Evolutionary conservation across 768 basidiomycete species (phyloP), one percentile per base, ranked within the genome.

Genomic region (Suillus bovinus): DNA sequence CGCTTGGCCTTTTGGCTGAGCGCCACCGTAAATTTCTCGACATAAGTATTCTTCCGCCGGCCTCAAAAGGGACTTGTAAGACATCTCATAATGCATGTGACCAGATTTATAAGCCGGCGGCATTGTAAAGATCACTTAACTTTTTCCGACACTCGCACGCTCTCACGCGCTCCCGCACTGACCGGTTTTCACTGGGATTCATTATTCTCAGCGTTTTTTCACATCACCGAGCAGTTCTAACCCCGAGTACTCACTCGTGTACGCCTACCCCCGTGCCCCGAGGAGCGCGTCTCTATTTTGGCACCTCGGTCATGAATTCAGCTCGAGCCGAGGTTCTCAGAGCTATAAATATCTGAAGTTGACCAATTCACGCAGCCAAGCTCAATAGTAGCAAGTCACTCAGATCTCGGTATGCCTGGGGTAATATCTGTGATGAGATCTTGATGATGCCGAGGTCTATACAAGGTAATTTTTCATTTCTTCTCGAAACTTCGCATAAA

Each of bases 241-340:
- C 50, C 31, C 50, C 50, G 50, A 52, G 20, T 47, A 47, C 24
- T 47, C 17, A 31, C 29, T 10, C 20, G 9, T n/a, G n/a, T 20
- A 31, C 49, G 17, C 29, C 27, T 5, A 47, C 27, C 29, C 17
- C 49, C 17, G 1, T 50, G 10, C 50, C 50, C 50, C 13, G 31
- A 52, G 55, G 24, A 24, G 54, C 36, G 17, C 16, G 34, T 24
- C 22, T 20, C 11, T 36, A 16, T 27, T 27, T 29, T 24, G 38
- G 24, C 55, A 24, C 55, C 55, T 38, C 55, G 55, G 55, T 39
- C 55, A 56, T 56, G 55, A 39, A 55, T 38, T 24, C 17, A 39
- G 17, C 6, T 39, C 2, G 38, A 56, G 34, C 55, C 55, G 55
- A 56, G 34, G 38, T 56, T 56, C 36, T 39, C 38, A 56, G 39